Base-by-base conservation (phyloP, 2,329 filamentous ascomycete species). In the Neopestalotiopsis rosae region DNA sequence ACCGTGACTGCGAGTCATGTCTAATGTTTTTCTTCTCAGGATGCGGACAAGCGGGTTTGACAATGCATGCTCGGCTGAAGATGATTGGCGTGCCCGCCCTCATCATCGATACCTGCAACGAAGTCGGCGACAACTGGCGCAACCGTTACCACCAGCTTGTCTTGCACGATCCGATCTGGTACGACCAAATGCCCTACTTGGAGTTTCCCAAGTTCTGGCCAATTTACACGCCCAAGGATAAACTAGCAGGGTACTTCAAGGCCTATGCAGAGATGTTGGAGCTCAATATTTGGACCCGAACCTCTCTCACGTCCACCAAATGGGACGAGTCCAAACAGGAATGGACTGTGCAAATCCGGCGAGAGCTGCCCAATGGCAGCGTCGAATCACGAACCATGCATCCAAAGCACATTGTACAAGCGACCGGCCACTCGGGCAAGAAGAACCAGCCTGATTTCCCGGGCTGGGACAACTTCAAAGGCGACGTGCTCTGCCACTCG, bases 151-250 rank as follows among this genome's bases (percentile, higher is more conserved):
- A 82, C 68, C 82, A 84, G 64, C 82, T 86, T 5, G 82, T 91
- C 0, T 84, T 91, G 0, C 90, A 92, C 74, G 90, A 91, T 72
- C 89, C 90, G 0, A 86, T 91, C 17, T 89, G 84, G 81, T 85
- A 82, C 70, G 84, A 86, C 63, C 84, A 88, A 74, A 79, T 91
- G 78, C 88, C 90, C 0, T 92, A 91, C 75, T 74, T 92, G 3
- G 81, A 82, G 0, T 92, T 91, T 72, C 90, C 90, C 0, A 76
- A 84, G 0, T 84, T 82, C 70, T 92, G 89, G 89, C 90, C 90
- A 0, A 78, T 90, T 20, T 92, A 90, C 77, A 91, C 89, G 0
- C 90, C 90, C 4, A 91, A 91, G 71, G 89, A 91, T 76, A 92
- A 92, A 73, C 81, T 91, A 0, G 90, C 84, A 2, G 87, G 90